These are phyloP conservation scores for Candida xiaguanensis DNA, from an alignment of 805 yeast species.

Conservation along the genomic window DNA sequence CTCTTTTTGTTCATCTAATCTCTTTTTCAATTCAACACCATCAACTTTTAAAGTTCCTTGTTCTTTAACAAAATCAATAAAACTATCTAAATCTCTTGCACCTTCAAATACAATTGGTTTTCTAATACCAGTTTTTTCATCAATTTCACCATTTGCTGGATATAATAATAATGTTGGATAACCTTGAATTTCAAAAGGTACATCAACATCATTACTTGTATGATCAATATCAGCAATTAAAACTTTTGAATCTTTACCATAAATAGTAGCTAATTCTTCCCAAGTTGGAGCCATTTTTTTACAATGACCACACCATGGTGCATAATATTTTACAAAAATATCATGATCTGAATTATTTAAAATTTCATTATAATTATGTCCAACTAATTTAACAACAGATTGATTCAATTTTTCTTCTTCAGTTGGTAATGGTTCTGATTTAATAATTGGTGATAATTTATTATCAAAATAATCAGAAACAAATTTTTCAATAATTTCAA, in stretches of 20 bases:
- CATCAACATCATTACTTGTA: constrained; percentile 82
- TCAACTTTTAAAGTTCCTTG: constrained; percentile 64
- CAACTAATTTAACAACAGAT: constrained; percentile 75
- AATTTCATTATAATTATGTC: constrained; percentile 71
- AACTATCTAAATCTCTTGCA: constrained; percentile 67
- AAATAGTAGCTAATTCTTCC: constrained; percentile 79
- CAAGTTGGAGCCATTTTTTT: constrained; percentile 84
- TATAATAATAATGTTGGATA: constrained; percentile 90
- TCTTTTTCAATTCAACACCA: constrained; percentile 30
- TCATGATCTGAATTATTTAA: constrained; percentile 58
- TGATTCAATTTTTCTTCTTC: constrained; percentile 57
- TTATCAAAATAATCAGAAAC: constrained; percentile 64
- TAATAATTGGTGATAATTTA: constrained; percentile 65
- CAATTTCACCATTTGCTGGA: constrained; percentile 64
- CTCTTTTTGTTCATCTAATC: constrained; percentile 18
- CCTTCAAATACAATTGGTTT: constrained; percentile 61
- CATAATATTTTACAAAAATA: constrained; percentile 85
- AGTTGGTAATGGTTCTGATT: constrained; percentile 85
- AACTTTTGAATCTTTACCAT: constrained; percentile 50
- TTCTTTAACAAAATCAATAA: constrained; percentile 68
- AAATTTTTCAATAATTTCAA: constrained; percentile 53
- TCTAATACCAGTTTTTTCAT: constrained; percentile 41
- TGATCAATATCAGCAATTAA: constrained; percentile 86
- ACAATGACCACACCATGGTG: constrained; percentile 98
- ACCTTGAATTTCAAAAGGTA: constrained; percentile 63